These are phyloP conservation scores for Dryadomyces quercus-mongolicae DNA, from an alignment of 2,329 filamentous ascomycete genomes.

Conservation along the genomic window DNA sequence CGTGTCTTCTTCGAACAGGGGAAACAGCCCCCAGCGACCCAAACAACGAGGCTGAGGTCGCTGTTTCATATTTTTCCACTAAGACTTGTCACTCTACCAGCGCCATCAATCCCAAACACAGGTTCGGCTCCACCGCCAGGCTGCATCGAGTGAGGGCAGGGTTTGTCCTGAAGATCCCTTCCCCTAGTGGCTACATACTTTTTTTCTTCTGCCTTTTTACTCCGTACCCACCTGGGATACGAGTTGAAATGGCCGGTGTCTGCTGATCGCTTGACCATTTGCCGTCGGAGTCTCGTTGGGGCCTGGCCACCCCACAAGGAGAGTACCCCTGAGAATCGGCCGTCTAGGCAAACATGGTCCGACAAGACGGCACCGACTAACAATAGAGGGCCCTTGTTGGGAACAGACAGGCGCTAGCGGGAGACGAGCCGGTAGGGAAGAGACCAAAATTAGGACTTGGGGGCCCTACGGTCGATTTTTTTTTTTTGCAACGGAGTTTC, in stretches of 20 bases:
- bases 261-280: not conserved
- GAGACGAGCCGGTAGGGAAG: not conserved
- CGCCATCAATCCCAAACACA: too few species aligned
- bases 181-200: not conserved
- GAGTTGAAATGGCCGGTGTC: not conserved
- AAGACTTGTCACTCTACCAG: too few species aligned
- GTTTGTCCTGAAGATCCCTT: not conserved
- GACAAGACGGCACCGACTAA: slow-evolving; percentile 1
- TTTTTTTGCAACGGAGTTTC: too few species aligned
- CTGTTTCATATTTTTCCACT: not conserved
- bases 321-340: not conserved
- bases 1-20: not conserved
- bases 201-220: too few species aligned
- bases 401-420: not conserved
- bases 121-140: too few species aligned
- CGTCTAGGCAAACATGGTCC: not conserved
- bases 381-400: too few species aligned
- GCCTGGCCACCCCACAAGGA: not conserved
- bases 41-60: not conserved
- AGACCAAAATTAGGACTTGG: not conserved
- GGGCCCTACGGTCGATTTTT: too few species aligned
- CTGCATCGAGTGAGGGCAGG: too few species aligned
- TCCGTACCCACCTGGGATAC: too few species aligned
- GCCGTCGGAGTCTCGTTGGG: not conserved
- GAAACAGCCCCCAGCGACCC: too few species aligned